Conservation (phyloP, 768 basidiomycete species). For the Daedaleopsis sinensis region DNA sequence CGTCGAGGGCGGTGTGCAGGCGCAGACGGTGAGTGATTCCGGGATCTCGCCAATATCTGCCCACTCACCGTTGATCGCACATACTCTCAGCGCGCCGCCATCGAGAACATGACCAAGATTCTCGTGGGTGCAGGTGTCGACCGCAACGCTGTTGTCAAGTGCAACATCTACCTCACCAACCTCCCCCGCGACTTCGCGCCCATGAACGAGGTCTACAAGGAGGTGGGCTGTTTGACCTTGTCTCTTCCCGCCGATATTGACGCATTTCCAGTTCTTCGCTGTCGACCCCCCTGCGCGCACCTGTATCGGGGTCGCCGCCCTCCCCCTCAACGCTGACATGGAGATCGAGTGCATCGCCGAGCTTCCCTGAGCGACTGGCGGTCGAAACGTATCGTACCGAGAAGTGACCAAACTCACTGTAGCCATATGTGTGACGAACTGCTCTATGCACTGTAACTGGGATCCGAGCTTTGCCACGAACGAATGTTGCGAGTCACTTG, state of each 20-base stretch:
- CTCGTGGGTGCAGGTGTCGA: slow-evolving; percentile 42
- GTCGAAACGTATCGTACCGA: not conserved
- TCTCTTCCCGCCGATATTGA: not conserved
- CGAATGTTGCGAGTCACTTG: too few relatives aligned
- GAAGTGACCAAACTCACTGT: slow-evolving; percentile 1
- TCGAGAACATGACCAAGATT: slow-evolving; percentile 42
- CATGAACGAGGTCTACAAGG: slow-evolving; percentile 43
- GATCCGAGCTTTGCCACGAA: not conserved
- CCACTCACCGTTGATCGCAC: not conserved
- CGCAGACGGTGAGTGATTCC: slow-evolving; percentile 38
- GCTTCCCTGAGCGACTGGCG: slow-evolving; percentile 17
- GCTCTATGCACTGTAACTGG: not conserved
- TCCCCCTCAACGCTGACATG: slow-evolving; percentile 56
- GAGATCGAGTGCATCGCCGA: slow-evolving; percentile 68
- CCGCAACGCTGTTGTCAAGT: slow-evolving; percentile 43
- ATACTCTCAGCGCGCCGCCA: slow-evolving; percentile 34
- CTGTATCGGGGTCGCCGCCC: slow-evolving; percentile 55
- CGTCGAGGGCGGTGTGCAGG: slow-evolving; percentile 39
- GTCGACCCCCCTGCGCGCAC: slow-evolving; percentile 56
- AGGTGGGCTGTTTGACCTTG: slow-evolving; percentile 29
- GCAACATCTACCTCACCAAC: slow-evolving; percentile 42
- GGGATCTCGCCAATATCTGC: not conserved
- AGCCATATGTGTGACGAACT: not conserved
- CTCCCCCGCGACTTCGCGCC: slow-evolving; percentile 39
- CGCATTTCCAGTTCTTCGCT: slow-evolving; percentile 47